Percentiles rank a stretch among this genome's conserved stretches.
Evolutionary conservation across 2,329 filamentous ascomycete species (phyloP).

Genomic region (Fusarium decemcellulare): DNA sequence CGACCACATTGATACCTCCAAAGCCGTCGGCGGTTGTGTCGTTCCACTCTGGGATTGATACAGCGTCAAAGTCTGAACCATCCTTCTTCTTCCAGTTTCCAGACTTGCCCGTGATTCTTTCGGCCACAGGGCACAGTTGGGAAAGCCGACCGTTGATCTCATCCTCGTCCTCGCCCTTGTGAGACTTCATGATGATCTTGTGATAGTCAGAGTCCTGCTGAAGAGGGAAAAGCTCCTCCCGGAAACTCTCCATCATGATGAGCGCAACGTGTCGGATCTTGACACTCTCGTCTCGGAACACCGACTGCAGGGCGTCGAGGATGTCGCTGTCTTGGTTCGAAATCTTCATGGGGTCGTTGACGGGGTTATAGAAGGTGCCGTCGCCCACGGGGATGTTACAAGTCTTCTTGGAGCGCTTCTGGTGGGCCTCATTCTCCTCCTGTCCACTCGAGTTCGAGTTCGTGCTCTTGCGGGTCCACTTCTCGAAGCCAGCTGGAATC

Average conservation of each 20-base stretch:
- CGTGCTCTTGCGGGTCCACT: conserved; percentile 43
- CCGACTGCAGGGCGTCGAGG: conserved; percentile 44
- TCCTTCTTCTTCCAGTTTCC: conserved; percentile 42
- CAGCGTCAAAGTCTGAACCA: conserved; percentile 45
- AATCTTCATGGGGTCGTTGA: conserved; percentile 57
- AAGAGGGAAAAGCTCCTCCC: conserved; percentile 62
- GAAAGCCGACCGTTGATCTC: conserved; percentile 47
- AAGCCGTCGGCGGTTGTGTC: conserved; percentile 38
- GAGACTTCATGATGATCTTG: conserved; percentile 51
- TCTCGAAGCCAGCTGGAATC: conserved; percentile 46
- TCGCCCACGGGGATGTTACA: conserved; percentile 8
- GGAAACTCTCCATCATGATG: conserved; percentile 61
- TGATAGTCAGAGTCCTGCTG: conserved; percentile 57
- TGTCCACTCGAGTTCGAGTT: conserved; percentile 6
- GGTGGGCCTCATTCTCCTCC: not conserved
- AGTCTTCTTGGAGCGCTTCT: not conserved
- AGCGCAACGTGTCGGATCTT: conserved; percentile 62
- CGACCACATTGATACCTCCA: conserved; percentile 59
- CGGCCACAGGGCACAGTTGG: conserved; percentile 35
- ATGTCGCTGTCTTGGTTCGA: conserved; percentile 55
- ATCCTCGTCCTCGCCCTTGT: conserved; percentile 42
- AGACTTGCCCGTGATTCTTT: conserved; percentile 38
- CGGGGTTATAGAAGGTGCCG: conserved; percentile 55
- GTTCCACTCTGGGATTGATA: conserved; percentile 47
- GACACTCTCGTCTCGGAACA: conserved; percentile 45